Evolutionary conservation across 225 moss, liverwort and hornwort genomes (phyloP).

Genomic region (Pseudisothecium myosuroides): DNA sequence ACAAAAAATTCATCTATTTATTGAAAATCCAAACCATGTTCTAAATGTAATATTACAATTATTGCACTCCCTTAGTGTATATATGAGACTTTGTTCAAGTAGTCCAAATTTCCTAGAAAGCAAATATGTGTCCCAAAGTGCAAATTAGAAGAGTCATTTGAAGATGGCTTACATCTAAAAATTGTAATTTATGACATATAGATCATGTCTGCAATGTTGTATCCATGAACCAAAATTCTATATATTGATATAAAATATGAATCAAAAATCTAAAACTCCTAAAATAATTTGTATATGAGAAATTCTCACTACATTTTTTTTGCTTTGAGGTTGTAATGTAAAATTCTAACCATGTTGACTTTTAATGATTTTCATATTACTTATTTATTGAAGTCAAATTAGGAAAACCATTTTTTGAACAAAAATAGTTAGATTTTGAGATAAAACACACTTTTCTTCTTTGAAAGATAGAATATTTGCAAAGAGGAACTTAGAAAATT

Average conservation of each 20-base stretch:
- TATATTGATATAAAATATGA: background rate
- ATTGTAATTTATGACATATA: background rate
- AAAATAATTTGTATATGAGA: background rate
- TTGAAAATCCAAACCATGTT: background rate
- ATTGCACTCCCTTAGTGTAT: background rate
- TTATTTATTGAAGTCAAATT: background rate
- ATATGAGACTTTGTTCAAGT: too few species aligned
- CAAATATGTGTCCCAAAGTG: fast-evolving
- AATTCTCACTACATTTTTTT: background rate
- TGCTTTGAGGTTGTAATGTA: too few species aligned
- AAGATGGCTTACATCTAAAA: background rate
- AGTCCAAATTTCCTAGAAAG: background rate
- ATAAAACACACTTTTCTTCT: fast-evolving
- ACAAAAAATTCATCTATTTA: fast-evolving
- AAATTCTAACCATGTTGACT: background rate
- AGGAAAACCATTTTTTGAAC: fast-evolving
- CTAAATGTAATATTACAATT: background rate
- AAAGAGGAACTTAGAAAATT: background rate
- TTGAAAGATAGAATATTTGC: background rate
- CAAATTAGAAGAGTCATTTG: background rate
- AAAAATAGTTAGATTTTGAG: background rate
- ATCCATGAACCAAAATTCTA: background rate
- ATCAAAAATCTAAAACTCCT: background rate
- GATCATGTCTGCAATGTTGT: fast-evolving
- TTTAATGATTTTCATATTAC: background rate